phyloP scores from a whole-genome alignment of 331 rosid genomes.

The Cydonia oblonga region DNA sequence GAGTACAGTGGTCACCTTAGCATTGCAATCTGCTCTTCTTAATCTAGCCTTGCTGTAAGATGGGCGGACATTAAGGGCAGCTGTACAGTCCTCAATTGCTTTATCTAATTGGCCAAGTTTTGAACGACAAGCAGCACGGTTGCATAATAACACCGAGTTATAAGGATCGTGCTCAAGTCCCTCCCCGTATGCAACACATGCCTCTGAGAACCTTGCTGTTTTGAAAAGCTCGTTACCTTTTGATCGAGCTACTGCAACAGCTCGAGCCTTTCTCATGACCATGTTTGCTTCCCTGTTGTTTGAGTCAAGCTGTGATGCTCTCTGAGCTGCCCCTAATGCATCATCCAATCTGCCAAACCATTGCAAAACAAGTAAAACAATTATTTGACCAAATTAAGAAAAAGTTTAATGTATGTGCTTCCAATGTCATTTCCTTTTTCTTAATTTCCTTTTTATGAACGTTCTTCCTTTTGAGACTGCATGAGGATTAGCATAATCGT shows the following conservation, averaged over 20 bases:
- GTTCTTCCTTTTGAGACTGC: not conserved
- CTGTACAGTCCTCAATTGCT: conserved; percentile 57
- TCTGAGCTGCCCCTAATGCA: conserved; percentile 42
- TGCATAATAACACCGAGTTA: conserved; percentile 60
- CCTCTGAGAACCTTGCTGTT: conserved; percentile 49
- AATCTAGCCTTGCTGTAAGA: conserved; percentile 68
- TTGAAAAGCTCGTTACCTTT: conserved; percentile 61
- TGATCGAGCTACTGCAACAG: conserved; percentile 40
- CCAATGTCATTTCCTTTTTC: not conserved
- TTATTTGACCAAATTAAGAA: not conserved
- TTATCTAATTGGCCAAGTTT: conserved; percentile 47
- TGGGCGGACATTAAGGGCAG: conserved; percentile 51
- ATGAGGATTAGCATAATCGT: not conserved
- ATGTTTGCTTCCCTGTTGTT: conserved; percentile 39
- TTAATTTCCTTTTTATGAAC: not conserved
- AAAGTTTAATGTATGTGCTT: not conserved
- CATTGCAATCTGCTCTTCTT: conserved; percentile 68
- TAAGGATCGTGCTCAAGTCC: conserved; percentile 65
- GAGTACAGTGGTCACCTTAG: conserved; percentile 33
- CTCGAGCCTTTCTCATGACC: conserved; percentile 35
- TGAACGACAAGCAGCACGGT: conserved; percentile 65
- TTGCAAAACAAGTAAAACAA: not conserved
- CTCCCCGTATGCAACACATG: conserved; percentile 52
- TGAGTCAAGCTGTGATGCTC: conserved; percentile 45
- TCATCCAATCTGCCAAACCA: conserved; percentile 44